Evolutionary conservation across 1,284 basidiomycete species (phyloP).

Genomic region (Marasmius sp.): DNA sequence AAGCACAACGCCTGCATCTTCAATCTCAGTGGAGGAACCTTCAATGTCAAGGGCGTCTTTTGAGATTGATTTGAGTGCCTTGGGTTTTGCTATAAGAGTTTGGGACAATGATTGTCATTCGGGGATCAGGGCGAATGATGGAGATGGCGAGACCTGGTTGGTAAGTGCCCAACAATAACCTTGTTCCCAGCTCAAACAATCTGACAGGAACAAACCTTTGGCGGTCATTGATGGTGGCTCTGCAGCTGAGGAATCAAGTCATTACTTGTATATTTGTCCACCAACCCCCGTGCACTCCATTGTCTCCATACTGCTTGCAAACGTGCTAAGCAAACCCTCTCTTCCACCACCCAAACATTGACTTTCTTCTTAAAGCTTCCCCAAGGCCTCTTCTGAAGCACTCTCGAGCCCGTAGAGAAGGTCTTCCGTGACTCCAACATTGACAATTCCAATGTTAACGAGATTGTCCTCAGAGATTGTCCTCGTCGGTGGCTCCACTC

Average conservation of each 20-base stretch:
- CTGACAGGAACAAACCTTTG: slow-evolving; percentile 15
- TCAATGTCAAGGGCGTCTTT: slow-evolving; percentile 81
- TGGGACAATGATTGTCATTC: slow-evolving; percentile 81
- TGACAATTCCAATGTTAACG: no score
- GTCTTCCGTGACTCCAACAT: no score
- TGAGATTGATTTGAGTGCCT: slow-evolving; percentile 75
- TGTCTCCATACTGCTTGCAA: slow-evolving; percentile 98
- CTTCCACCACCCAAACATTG: slow-evolving; percentile 94
- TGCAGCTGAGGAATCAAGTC: not conserved
- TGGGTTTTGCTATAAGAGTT: no score
- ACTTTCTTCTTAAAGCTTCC: slow-evolving; percentile 98
- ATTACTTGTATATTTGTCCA: slow-evolving; percentile 66
- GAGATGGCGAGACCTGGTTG: no score
- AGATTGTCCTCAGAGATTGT: no score
- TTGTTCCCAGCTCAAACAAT: slow-evolving; percentile 18
- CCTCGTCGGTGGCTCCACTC: no score
- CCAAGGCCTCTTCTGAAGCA: slow-evolving; percentile 96
- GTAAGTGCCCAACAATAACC: slow-evolving; percentile 83
- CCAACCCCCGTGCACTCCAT: slow-evolving; percentile 93
- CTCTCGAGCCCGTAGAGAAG: slow-evolving; percentile 96
- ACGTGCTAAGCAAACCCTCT: slow-evolving; percentile 98
- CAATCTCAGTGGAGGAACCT: slow-evolving; percentile 86
- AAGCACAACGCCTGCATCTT: slow-evolving; percentile 84
- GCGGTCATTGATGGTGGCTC: not conserved
- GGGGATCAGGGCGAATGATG: slow-evolving; percentile 87